phyloP scores from a whole-genome alignment of 495 filamentous ascomycete genomes.

The Penicillium flavigenum region DNA sequence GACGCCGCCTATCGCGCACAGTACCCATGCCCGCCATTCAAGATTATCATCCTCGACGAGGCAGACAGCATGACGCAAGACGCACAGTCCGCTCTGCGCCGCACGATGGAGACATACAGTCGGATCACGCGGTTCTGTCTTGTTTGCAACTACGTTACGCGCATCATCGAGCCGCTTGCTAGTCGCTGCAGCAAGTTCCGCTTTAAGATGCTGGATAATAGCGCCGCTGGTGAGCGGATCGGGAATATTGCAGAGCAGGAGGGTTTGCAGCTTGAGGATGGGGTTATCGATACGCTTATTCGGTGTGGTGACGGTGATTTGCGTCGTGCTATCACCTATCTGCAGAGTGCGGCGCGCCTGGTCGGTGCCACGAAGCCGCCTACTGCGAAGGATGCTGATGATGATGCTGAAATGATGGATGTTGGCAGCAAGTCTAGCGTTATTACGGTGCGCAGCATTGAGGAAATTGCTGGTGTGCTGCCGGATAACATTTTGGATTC shows the following conservation, averaged over 20 bases:
- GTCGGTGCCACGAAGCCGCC: slow-evolving; percentile 55
- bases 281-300: slow-evolving; percentile 79
- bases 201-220: slow-evolving; percentile 91
- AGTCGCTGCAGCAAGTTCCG: slow-evolving; percentile 92
- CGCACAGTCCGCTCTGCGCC: slow-evolving; percentile 84
- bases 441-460: slow-evolving; percentile 75
- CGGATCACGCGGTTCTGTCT: slow-evolving; percentile 96
- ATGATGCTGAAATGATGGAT: slow-evolving; percentile 51
- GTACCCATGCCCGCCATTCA: slow-evolving; percentile 96
- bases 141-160: slow-evolving; percentile 97
- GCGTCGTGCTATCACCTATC: slow-evolving; percentile 90
- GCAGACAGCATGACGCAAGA: slow-evolving; percentile 99
- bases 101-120: slow-evolving; percentile 97
- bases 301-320: slow-evolving; percentile 90
- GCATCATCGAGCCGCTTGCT: slow-evolving; percentile 95
- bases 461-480: slow-evolving; percentile 96
- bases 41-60: slow-evolving; percentile 97
- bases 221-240: slow-evolving; percentile 70
- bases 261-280: slow-evolving; percentile 69
- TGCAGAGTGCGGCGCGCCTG: slow-evolving; percentile 85
- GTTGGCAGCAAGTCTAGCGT: slow-evolving; percentile 26
- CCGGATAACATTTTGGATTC: slow-evolving; percentile 68
- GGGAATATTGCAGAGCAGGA: slow-evolving; percentile 79
- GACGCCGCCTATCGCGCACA: slow-evolving; percentile 63
- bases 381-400: slow-evolving; percentile 50